Evolutionary conservation across 495 filamentous ascomycete genomes (phyloP), one percentile per base, ranked within the genome.

Genomic region (Aspergillus nidulans): DNA sequence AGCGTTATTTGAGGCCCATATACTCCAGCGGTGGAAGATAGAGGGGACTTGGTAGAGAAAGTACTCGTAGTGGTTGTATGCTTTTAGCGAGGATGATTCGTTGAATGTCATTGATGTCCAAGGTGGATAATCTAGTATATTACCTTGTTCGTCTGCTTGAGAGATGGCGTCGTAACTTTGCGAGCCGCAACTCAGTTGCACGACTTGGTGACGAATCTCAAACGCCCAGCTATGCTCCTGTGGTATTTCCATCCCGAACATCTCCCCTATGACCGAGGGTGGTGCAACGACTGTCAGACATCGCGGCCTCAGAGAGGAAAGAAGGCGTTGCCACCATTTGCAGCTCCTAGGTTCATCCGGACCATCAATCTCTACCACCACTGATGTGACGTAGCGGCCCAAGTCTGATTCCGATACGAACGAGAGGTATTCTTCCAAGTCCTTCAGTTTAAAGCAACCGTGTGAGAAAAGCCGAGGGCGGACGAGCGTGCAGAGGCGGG

Each of bases 31-130:
- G 9, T 60, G 58, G 8, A 77, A 53, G 3, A 74, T 15, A 0
- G 73, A 77, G 5, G 73, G 72, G 2, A 70, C 62, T 7, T 65
- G 61, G 3, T 64, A 68, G 15, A 71, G 56, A 32, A 75, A 77
- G 41, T 77, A 77, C 52, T 77, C 72, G 45, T 77, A 74, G 30
- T 75, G 70, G 30, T 68, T 67, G 56, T 77, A 77, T 26, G 72
- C 69, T 58, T 66, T 71, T 32, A 77, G 54, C 6, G 69, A 73
- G 8, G 73, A 75, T 0, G 67, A 62, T 50, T 77, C 73, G 39
- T 77, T 74, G 59, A 75, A 71, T 7, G 46, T 34, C 18, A 77
- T 42, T 18, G 69, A 69, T 6, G 63, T 69, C 71, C 72, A 77
- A 7, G 57, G 56, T 8, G 66, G 60, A 18, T 58, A 48, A 18